phyloP scores from a whole-genome alignment of 2,329 filamentous ascomycete species.

The Microcera coccophila region DNA sequence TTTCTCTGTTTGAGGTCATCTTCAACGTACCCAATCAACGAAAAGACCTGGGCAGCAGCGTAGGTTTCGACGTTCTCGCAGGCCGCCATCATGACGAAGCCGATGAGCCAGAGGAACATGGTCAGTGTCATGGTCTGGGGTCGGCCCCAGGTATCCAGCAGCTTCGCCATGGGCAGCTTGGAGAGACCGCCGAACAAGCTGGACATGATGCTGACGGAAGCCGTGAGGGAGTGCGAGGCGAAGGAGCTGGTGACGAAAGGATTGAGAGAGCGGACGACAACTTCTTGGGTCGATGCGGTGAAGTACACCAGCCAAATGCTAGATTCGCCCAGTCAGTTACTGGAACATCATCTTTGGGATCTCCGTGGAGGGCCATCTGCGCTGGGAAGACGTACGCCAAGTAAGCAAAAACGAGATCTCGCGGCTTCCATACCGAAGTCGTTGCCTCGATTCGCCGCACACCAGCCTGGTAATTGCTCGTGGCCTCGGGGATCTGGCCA shows the following conservation, averaged over 20 bases:
- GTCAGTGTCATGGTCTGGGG: conserved; percentile 54
- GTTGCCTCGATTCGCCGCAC: conserved; percentile 48
- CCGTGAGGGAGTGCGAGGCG: conserved; percentile 45
- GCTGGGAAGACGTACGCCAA: conserved; percentile 33
- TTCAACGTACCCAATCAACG: conserved; percentile 8
- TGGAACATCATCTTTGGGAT: not conserved
- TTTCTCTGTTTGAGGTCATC: too few relatives aligned
- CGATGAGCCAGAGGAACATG: conserved; percentile 43
- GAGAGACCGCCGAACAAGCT: conserved; percentile 51
- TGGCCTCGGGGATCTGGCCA: conserved; percentile 26
- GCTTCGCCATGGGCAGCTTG: conserved; percentile 59
- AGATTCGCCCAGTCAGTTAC: too few relatives aligned
- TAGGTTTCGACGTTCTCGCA: conserved; percentile 41
- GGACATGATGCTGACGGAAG: conserved; percentile 47
- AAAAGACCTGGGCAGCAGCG: conserved; percentile 60
- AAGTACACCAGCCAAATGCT: conserved; percentile 44
- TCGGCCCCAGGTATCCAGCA: conserved; percentile 60
- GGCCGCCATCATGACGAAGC: conserved; percentile 58
- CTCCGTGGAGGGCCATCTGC: not conserved
- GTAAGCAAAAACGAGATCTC: conserved; percentile 43
- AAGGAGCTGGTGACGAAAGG: conserved; percentile 45
- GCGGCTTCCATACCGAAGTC: conserved; percentile 37
- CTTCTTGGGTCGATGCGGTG: conserved; percentile 41
- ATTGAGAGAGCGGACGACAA: conserved; percentile 32
- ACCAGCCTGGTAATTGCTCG: conserved; percentile 36